Percentiles rank a stretch among this genome's conserved stretches.
These are phyloP conservation scores for Ramularia endophylla DNA, from an alignment of 2,329 filamentous ascomycete species.

Conservation along the genomic window DNA sequence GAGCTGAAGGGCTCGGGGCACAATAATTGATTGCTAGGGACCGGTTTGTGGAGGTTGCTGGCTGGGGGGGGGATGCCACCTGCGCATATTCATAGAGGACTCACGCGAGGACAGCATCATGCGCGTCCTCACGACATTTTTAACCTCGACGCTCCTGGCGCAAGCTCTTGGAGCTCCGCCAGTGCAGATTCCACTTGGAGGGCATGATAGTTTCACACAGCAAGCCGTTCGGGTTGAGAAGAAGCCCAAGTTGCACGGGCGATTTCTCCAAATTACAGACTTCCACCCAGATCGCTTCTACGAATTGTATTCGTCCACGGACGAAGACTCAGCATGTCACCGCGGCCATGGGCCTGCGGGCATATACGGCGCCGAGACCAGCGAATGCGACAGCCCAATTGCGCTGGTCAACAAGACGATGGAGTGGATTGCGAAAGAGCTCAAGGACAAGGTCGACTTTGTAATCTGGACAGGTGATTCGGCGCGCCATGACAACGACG, in stretches of 20 bases:
- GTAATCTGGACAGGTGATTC: constrained; percentile 37
- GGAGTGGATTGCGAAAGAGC: constrained; percentile 63
- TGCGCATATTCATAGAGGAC: too few relatives aligned
- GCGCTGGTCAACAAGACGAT: constrained; percentile 83
- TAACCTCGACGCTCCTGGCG: constrained; percentile 8
- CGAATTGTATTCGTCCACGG: constrained; percentile 67
- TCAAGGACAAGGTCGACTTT: constrained; percentile 35
- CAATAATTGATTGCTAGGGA: too few relatives aligned
- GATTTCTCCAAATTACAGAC: constrained; percentile 84
- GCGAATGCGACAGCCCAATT: constrained; percentile 80
- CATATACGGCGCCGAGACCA: constrained; percentile 75
- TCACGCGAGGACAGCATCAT: not conserved
- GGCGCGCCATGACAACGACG: constrained; percentile 36
- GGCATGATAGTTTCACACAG: not conserved
- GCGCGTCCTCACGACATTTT: not conserved
- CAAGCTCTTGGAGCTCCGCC: constrained; percentile 15
- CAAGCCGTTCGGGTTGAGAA: constrained; percentile 5
- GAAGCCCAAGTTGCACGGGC: constrained; percentile 46
- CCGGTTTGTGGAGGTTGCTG: too few relatives aligned
- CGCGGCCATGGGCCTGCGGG: constrained; percentile 70
- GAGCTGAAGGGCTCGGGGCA: too few relatives aligned
- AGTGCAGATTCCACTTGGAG: constrained; percentile 12
- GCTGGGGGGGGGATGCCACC: too few relatives aligned
- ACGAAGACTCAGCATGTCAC: constrained; percentile 68
- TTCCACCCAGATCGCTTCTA: constrained; percentile 90